Evolutionary conservation across 371 early-diverging fungal genomes (phyloP).

Genomic region (Syncephalastrum racemosum): DNA sequence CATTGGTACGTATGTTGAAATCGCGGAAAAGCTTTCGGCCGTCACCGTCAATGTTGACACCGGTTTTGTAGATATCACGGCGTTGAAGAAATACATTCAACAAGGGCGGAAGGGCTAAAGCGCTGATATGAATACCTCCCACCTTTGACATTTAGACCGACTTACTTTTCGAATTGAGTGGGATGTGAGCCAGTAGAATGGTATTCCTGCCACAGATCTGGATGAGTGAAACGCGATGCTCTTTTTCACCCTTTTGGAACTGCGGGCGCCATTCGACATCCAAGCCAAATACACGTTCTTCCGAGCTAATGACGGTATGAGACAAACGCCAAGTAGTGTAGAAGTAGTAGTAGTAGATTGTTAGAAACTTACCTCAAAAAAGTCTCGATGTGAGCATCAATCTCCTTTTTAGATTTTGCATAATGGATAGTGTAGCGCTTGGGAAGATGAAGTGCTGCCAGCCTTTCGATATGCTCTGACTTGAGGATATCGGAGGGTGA

Average conservation of each 20-base stretch:
- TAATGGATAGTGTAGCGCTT: no score
- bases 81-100: conserved; percentile 40
- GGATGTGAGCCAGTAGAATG: conserved; percentile 50
- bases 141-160: background rate
- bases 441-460: no score
- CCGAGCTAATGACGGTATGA: no score
- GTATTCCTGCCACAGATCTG: conserved; percentile 51
- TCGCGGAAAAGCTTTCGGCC: conserved; percentile 50
- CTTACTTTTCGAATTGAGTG: conserved; percentile 35
- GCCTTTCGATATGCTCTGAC: no score
- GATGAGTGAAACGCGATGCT: conserved; percentile 47
- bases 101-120: conserved; percentile 37
- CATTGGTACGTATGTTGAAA: conserved; percentile 50
- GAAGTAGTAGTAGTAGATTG: no score
- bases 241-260: conserved; percentile 27
- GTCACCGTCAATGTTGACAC: conserved; percentile 55
- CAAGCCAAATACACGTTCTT: conserved; percentile 38
- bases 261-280: conserved; percentile 62
- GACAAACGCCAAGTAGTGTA: no score
- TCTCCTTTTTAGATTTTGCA: no score
- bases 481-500: no score
- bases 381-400: no score
- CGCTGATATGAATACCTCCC: background rate
- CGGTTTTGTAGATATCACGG: conserved; percentile 44
- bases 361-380: no score